Conservation (phyloP, 73 alveolate species). For the Tetrahymena thermophila region DNA sequence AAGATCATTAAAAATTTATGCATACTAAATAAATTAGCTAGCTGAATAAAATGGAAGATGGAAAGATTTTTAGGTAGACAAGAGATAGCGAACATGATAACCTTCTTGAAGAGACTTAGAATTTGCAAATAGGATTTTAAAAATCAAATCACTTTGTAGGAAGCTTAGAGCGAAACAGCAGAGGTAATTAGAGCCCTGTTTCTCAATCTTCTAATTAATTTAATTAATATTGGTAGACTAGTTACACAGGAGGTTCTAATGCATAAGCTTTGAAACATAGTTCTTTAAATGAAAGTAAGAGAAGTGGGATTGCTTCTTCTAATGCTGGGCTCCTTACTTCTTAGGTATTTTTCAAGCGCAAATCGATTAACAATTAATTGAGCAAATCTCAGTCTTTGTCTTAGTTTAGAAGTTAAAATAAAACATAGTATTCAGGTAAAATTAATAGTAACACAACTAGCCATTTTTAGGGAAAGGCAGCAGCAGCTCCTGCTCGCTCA, state of each 20-base stretch:
- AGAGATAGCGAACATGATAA: not conserved
- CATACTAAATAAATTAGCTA: not conserved
- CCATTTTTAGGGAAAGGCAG: not conserved
- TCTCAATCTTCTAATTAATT: not conserved
- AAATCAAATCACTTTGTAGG: not conserved
- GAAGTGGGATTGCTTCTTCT: not conserved
- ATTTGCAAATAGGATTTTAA: not conserved
- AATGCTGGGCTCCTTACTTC: not conserved
- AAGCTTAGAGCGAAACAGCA: not conserved
- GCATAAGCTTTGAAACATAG: not conserved
- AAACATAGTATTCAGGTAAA: not conserved
- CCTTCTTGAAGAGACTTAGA: not conserved
- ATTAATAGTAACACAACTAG: not conserved
- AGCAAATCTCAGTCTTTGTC: not conserved
- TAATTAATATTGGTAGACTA: not conserved
- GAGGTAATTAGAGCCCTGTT: not conserved
- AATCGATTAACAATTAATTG: not conserved
- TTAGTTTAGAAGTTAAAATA: not conserved
- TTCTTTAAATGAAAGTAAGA: not conserved
- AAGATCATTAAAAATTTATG: not conserved
- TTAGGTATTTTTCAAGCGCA: not conserved
- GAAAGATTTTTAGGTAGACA: not conserved
- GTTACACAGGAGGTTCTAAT: not conserved
- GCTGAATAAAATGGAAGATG: not conserved
- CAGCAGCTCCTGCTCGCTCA: not conserved